Conservation (phyloP, 345 rosid genomes). For the Psidium friedrichsthalianum region DNA sequence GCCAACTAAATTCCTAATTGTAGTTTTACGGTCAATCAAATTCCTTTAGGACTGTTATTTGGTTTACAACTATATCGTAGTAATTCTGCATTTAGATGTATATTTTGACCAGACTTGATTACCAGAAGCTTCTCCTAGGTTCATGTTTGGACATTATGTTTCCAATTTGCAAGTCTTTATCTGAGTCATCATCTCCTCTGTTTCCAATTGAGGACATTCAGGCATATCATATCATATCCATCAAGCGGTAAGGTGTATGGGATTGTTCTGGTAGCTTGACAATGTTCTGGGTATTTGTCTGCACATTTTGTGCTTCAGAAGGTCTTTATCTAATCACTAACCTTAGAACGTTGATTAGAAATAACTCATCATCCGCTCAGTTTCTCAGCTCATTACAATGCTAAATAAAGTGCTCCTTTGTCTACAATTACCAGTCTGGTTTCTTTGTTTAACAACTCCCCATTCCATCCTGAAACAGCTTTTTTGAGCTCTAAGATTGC, state of each 20-base stretch:
- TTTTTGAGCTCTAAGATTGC: neutral
- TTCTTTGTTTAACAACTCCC: neutral
- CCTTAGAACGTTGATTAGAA: neutral
- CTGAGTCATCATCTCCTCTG: neutral
- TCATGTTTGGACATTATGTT: neutral
- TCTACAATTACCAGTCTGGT: neutral
- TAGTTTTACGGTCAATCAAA: neutral
- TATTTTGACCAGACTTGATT: neutral
- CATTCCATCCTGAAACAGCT: neutral
- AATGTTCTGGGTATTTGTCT: neutral
- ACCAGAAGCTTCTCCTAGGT: neutral
- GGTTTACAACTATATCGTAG: neutral
- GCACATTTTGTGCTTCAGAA: neutral
- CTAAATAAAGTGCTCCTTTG: neutral
- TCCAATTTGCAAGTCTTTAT: neutral
- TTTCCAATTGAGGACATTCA: neutral
- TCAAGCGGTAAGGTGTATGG: neutral
- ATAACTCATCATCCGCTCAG: neutral
- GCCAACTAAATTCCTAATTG: neutral
- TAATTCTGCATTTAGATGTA: neutral
- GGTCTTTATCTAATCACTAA: neutral
- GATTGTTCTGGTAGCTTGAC: neutral
- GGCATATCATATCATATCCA: neutral
- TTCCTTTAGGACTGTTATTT: neutral
- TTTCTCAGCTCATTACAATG: neutral